Evolutionary conservation across 1,284 basidiomycete species (phyloP).

Genomic region (Pseudozyma sp.): DNA sequence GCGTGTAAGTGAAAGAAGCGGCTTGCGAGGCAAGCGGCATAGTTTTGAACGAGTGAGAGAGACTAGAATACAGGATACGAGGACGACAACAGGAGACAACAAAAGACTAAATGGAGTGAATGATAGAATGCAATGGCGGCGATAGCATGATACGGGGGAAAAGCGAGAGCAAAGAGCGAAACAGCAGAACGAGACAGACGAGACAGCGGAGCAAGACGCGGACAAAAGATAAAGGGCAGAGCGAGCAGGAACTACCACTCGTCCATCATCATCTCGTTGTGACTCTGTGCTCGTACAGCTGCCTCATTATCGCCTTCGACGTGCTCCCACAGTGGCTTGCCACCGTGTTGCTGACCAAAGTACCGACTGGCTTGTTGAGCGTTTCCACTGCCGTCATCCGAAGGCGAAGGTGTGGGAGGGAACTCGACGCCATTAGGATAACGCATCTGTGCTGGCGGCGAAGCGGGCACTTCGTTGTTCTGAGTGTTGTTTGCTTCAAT

Average conservation of each 20-base stretch:
- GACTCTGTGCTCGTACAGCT: conserved; percentile 13
- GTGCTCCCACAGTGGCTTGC: conserved; percentile 43
- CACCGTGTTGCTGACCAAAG: conserved; percentile 28
- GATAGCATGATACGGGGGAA: background rate
- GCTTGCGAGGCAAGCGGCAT: too few relatives aligned
- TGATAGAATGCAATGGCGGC: too few relatives aligned
- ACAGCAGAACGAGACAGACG: background rate
- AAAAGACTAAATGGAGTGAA: too few relatives aligned
- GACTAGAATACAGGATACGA: too few relatives aligned
- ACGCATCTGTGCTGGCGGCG: conserved; percentile 37
- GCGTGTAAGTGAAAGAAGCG: background rate
- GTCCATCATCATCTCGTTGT: conserved; percentile 56
- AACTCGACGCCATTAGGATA: conserved; percentile 45
- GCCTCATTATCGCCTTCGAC: conserved; percentile 43
- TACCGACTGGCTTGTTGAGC: conserved; percentile 13
- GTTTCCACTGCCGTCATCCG: conserved; percentile 36
- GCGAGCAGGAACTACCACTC: conserved; percentile 25
- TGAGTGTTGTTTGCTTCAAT: conserved; percentile 30
- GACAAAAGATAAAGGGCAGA: background rate
- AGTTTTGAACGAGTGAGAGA: too few relatives aligned
- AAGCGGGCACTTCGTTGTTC: conserved; percentile 38
- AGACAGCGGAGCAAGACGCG: background rate
- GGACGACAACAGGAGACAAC: too few relatives aligned
- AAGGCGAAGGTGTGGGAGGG: conserved; percentile 45
- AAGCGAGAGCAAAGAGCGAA: background rate